These are phyloP conservation scores for Eucalyptus tenuipes DNA, from an alignment of 345 rosid genomes.

Conservation along the genomic window DNA sequence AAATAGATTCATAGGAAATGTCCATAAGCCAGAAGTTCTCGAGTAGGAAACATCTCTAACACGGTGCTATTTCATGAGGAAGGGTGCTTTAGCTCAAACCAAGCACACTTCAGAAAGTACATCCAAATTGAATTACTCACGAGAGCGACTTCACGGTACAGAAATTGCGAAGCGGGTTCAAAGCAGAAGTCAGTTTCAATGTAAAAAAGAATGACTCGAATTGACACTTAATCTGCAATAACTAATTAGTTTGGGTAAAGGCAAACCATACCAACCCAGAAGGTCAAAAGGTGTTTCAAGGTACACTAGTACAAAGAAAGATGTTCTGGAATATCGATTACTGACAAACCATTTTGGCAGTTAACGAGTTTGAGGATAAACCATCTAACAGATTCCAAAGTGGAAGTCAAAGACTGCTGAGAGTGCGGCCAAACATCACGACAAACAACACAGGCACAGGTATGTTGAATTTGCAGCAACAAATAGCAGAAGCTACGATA, in stretches of 20 bases:
- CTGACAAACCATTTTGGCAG: not conserved
- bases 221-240: not conserved
- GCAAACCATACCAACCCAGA: not conserved
- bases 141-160: not conserved
- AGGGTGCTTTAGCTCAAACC: not conserved
- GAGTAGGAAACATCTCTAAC: not conserved
- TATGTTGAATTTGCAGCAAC: not conserved
- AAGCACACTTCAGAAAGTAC: not conserved
- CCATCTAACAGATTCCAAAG: not conserved
- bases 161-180: not conserved
- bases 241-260: not conserved
- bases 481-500: not conserved
- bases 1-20: not conserved
- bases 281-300: not conserved
- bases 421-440: not conserved
- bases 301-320: not conserved
- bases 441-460: not conserved
- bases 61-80: not conserved
- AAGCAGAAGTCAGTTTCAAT: not conserved
- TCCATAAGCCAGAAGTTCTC: not conserved
- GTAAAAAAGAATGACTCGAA: not conserved
- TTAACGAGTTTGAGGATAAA: not conserved
- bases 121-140: not conserved
- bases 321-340: not conserved
- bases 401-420: not conserved